phyloP scores from a whole-genome alignment of 2,329 filamentous ascomycete species.

The Microsporum ferrugineum region DNA sequence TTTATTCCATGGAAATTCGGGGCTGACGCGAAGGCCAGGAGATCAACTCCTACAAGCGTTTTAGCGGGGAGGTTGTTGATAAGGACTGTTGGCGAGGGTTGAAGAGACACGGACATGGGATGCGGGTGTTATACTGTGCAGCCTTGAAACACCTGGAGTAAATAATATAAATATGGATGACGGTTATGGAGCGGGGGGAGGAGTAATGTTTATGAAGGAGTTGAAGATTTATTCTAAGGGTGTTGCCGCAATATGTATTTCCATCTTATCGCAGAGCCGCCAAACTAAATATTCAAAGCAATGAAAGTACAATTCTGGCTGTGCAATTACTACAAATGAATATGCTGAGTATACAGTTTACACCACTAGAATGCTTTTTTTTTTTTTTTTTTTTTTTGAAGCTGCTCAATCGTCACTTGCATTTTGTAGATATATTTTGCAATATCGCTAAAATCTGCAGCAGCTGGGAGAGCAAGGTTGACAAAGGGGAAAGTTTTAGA shows the following conservation, averaged over 20 bases:
- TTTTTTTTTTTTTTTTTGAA: not conserved
- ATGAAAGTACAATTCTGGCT: not conserved
- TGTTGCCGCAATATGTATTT: no score
- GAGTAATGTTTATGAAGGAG: not conserved
- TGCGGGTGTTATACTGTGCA: not conserved
- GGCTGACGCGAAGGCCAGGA: constrained; percentile 52
- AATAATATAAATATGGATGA: not conserved
- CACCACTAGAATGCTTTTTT: not conserved
- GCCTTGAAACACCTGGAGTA: not conserved
- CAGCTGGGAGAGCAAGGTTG: not conserved
- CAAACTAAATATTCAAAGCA: not conserved
- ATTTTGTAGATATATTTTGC: constrained; percentile 4
- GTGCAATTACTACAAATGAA: not conserved
- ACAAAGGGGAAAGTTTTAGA: constrained; percentile 19
- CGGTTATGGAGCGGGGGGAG: not conserved
- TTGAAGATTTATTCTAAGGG: not conserved
- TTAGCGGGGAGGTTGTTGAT: constrained; percentile 36
- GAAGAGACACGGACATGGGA: constrained; percentile 16
- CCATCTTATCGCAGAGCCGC: not conserved
- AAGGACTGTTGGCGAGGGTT: constrained; percentile 33
- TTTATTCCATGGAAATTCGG: constrained; percentile 51
- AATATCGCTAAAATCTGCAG: not conserved
- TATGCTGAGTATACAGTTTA: not conserved
- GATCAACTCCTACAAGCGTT: constrained; percentile 41
- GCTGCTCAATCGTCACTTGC: not conserved